A percentile compares a stretch with the other conserved stretches of the same genome.
Conservation (phyloP, 768 basidiomycete genomes). For the Lentinula raphanica region DNA sequence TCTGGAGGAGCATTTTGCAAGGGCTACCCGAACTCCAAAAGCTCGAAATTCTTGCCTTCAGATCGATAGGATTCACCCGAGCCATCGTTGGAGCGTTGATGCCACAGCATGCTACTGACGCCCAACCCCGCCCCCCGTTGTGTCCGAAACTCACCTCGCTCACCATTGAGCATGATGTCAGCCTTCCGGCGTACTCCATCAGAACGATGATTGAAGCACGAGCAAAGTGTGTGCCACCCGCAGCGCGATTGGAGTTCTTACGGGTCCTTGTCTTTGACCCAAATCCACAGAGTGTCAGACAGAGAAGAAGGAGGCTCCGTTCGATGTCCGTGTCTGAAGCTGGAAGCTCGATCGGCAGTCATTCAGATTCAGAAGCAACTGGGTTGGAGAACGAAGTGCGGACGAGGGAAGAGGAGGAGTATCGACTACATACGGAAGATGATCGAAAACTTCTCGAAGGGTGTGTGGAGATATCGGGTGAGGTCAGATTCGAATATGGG, state of each 20-base stretch:
- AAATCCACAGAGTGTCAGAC: background rate
- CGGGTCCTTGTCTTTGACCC: conserved; percentile 4
- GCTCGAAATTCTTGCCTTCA: conserved; percentile 3
- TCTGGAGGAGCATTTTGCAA: conserved; percentile 6
- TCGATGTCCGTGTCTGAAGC: background rate
- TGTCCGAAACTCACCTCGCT: background rate
- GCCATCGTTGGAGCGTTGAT: conserved; percentile 3
- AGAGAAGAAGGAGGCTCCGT: background rate
- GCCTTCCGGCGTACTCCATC: conserved; percentile 3
- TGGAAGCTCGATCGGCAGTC: background rate
- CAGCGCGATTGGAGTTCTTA: background rate
- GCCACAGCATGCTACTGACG: background rate
- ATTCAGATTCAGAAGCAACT: background rate
- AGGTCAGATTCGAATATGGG: conserved; percentile 1
- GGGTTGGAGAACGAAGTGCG: background rate
- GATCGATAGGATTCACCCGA: conserved; percentile 1
- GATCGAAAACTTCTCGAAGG: background rate
- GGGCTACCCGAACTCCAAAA: background rate
- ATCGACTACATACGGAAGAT: conserved; percentile 1
- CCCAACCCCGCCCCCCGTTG: background rate
- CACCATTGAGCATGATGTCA: conserved; percentile 6
- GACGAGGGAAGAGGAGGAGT: conserved; percentile 2
- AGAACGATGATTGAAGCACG: background rate
- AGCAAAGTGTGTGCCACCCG: background rate
- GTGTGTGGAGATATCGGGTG: background rate